Conservation (phyloP, 2,329 filamentous ascomycete species). For the Fusarium sp. region DNA sequence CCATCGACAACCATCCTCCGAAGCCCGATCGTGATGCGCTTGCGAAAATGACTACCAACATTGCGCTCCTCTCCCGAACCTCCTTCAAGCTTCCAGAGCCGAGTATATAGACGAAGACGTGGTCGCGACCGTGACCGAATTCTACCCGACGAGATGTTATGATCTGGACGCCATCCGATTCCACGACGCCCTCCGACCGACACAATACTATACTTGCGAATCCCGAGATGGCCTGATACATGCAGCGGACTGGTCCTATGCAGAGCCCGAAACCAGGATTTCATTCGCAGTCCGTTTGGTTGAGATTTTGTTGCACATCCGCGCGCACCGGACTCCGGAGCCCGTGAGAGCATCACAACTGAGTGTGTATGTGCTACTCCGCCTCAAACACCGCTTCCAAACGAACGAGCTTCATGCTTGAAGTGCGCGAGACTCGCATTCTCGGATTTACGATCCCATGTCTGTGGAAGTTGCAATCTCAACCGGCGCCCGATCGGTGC, state of each 20-base stretch:
- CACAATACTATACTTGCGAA: neutral
- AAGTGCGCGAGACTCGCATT: accelerated
- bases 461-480: neutral
- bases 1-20: neutral
- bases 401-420: neutral
- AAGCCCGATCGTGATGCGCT: neutral
- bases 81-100: neutral
- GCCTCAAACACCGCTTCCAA: neutral
- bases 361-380: neutral
- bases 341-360: neutral
- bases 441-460: accelerated
- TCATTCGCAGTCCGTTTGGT: too few relatives aligned
- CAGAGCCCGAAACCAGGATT: neutral
- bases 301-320: neutral
- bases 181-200: neutral
- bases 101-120: neutral
- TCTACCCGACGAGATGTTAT: neutral
- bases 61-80: neutral
- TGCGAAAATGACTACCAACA: neutral
- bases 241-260: neutral
- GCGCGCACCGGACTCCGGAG: neutral
- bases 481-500: neutral
- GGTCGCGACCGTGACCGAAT: neutral
- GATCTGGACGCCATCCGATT: neutral
- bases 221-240: neutral